Conservation (phyloP, 2,329 filamentous ascomycete genomes). For the Aspergillus fumigatiaffinis region DNA sequence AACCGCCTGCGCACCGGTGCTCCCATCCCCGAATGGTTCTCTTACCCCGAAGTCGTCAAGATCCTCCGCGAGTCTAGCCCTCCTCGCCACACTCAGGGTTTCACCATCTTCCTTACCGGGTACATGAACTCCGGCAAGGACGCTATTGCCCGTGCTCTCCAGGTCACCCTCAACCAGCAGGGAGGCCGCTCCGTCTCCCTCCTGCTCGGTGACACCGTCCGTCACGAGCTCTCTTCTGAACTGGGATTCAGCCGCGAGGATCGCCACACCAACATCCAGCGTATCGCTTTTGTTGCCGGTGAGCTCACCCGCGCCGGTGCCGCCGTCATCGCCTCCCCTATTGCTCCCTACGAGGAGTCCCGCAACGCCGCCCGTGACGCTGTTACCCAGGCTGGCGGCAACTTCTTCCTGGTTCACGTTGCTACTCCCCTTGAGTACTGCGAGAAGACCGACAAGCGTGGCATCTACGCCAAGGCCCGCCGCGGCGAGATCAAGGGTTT, state of each 20-base stretch:
- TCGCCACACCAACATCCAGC: slow-evolving; percentile 89
- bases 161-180: slow-evolving; percentile 97
- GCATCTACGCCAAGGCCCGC: slow-evolving; percentile 80
- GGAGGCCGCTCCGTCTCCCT: slow-evolving; percentile 91
- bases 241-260: slow-evolving; percentile 93
- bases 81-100: slow-evolving; percentile 83
- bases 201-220: slow-evolving; percentile 91
- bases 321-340: slow-evolving; percentile 93
- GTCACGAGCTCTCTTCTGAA: slow-evolving; percentile 86
- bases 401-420: slow-evolving; percentile 94
- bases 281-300: slow-evolving; percentile 92
- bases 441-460: slow-evolving; percentile 92
- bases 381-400: slow-evolving; percentile 70
- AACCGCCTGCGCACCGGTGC: slow-evolving; percentile 84
- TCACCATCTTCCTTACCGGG: slow-evolving; percentile 96
- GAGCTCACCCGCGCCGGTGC: slow-evolving; percentile 91
- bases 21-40: slow-evolving; percentile 99
- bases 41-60: slow-evolving; percentile 96
- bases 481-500: slow-evolving; percentile 94
- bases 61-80: slow-evolving; percentile 96
- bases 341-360: slow-evolving; percentile 83
- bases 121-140: slow-evolving; percentile 98
- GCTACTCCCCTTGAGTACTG: slow-evolving; percentile 87
- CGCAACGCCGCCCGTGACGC: slow-evolving; percentile 76
- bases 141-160: slow-evolving; percentile 88